Evolutionary conservation across 805 yeast species (phyloP).

Genomic region (Monosporozyma siamensis): DNA sequence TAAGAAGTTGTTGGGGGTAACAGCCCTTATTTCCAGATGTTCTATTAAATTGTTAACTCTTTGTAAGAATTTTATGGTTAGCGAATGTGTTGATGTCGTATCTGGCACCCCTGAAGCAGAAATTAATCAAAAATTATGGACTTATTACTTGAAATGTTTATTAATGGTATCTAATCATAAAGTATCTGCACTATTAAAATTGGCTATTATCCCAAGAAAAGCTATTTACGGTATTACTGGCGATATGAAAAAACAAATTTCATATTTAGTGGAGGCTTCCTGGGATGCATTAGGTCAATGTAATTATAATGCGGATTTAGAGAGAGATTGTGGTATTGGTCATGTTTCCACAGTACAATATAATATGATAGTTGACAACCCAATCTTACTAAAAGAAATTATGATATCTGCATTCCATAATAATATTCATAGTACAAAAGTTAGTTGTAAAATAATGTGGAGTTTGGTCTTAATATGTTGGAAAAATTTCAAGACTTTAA

Average conservation of each 20-base stretch:
- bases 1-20: conserved; percentile 64
- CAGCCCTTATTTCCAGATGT: conserved; percentile 48
- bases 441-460: conserved; percentile 63
- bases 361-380: conserved; percentile 48
- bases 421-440: conserved; percentile 48
- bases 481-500: conserved; percentile 12
- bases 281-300: conserved; percentile 73
- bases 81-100: conserved; percentile 40
- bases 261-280: conserved; percentile 44
- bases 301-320: conserved; percentile 42
- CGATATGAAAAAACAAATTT: conserved; percentile 51
- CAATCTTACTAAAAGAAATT: conserved; percentile 53
- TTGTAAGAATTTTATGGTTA: conserved; percentile 41
- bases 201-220: conserved; percentile 62
- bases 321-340: conserved; percentile 46
- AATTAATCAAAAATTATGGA: conserved; percentile 48
- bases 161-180: conserved; percentile 54
- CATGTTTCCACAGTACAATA: conserved; percentile 65
- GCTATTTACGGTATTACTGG: conserved; percentile 59
- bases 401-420: conserved; percentile 61
- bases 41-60: conserved; percentile 46
- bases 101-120: neutral
- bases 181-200: conserved; percentile 59
- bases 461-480: conserved; percentile 37
- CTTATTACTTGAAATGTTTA: conserved; percentile 48